These are phyloP conservation scores for Rhizopogon rudus DNA, from an alignment of 768 basidiomycete genomes.

Conservation along the genomic window DNA sequence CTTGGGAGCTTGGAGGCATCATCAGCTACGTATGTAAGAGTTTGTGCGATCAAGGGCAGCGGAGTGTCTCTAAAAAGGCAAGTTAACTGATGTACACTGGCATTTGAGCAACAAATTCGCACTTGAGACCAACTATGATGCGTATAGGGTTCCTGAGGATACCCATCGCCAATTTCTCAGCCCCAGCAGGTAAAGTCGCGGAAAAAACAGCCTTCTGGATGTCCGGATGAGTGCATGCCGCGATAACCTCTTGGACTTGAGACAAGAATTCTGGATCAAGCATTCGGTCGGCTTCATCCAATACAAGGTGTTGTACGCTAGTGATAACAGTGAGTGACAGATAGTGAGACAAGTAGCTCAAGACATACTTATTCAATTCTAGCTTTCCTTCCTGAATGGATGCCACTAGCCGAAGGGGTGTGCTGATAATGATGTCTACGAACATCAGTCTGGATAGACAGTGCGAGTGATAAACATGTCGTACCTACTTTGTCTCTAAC, in stretches of 20 bases:
- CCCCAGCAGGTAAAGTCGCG: slow-evolving; percentile 87
- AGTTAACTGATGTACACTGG: slow-evolving; percentile 9
- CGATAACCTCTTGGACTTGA: slow-evolving; percentile 85
- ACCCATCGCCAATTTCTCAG: slow-evolving; percentile 81
- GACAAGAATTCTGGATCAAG: slow-evolving; percentile 84
- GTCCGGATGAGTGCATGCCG: slow-evolving; percentile 61
- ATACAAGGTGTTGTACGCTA: slow-evolving; percentile 80
- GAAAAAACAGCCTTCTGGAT: slow-evolving; percentile 90
- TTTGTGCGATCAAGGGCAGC: slow-evolving; percentile 83
- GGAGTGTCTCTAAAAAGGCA: slow-evolving; percentile 74
- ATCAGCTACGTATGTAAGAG: slow-evolving; percentile 86
- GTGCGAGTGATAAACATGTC: slow-evolving; percentile 20
- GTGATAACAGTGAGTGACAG: slow-evolving; percentile 1
- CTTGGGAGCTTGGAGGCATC: slow-evolving; percentile 94
- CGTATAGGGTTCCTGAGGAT: slow-evolving; percentile 86
- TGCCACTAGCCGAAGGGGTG: slow-evolving; percentile 84
- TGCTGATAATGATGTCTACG: slow-evolving; percentile 86
- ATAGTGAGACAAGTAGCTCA: not conserved
- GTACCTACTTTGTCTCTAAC: slow-evolving; percentile 74
- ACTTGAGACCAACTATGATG: slow-evolving; percentile 97
- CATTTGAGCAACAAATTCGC: not conserved
- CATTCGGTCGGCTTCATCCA: slow-evolving; percentile 92
- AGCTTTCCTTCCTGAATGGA: slow-evolving; percentile 66
- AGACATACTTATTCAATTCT: slow-evolving; percentile 65
- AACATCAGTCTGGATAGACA: not conserved